Evolutionary conservation across 2,329 filamentous ascomycete species (phyloP), one percentile per base, ranked within the genome.

Genomic region (Paramyrothecium sp.): DNA sequence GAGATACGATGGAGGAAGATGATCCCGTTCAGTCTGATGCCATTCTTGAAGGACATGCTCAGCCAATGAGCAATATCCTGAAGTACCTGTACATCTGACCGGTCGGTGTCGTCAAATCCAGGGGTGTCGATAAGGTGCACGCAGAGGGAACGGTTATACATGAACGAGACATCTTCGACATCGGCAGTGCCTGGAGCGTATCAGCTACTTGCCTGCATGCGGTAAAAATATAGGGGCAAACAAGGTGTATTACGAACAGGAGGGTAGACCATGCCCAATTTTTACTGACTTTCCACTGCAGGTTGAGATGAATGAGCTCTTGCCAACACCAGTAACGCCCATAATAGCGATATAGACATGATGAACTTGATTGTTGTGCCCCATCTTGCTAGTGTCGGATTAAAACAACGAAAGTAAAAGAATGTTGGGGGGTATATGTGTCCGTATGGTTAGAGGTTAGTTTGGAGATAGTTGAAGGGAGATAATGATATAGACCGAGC

Each of bases 101-200:
- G 61, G n/a, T 68, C 57, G 0, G 74, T 78, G 48, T 79, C 77
- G 51, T 77, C 70, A 56, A 79, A 79, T 0, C 77, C 77, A 0
- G 76, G 76, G 0, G 76, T 79, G 22, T 79, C 76, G 50, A 78
- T 70, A 5, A 78, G 64, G 33, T 63, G 58, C 7, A 65, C 61
- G 16, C 48, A n/a, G n/a, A n/a, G n/a, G n/a, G n/a, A n/a, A n/a
- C n/a, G n/a, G n/a, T n/a, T n/a, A n/a, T 13, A 23, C 48, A 22
- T 22, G 11, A 22, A n/a, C 20, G 11, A 8, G 48, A 50, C 21
- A 50, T n/a, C 64, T 62, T 23, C 48, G 4, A 50, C 48, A 5
- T 19, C 30, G 7, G 48, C 7, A 21, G 48, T 50, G 48, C 48
- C 48, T 50, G 20, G n/a, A n/a, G n/a, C n/a, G n/a, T n/a, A n/a